Conservation (phyloP, 495 filamentous ascomycete genomes). For the Choiromyces venosus region DNA sequence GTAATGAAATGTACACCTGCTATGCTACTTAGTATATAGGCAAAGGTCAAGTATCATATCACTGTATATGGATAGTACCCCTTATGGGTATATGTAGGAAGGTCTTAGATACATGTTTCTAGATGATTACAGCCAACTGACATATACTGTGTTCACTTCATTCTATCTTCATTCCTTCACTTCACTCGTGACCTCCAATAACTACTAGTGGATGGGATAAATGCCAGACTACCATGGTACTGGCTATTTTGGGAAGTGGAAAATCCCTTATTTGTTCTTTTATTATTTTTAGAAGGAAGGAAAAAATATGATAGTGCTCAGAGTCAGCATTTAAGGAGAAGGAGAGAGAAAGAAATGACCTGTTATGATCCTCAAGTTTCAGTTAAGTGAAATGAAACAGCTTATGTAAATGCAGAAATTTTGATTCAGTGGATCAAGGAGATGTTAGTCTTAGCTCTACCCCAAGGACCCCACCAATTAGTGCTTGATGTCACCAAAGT, state of each 20-base stretch:
- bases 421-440: constrained; percentile 6
- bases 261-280: constrained; percentile 1
- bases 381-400: constrained; percentile 10
- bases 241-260: constrained; percentile 5
- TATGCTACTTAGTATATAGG: too few relatives aligned
- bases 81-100: too few relatives aligned
- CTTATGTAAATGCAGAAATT: constrained; percentile 1
- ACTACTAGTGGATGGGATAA: constrained; percentile 20
- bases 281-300: constrained; percentile 11
- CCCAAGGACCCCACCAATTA: background rate
- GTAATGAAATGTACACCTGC: too few relatives aligned
- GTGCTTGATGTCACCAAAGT: constrained; percentile 5
- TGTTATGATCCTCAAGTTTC: constrained; percentile 6
- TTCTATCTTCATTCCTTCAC: too few relatives aligned
- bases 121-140: too few relatives aligned
- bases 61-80: too few relatives aligned
- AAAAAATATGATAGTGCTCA: background rate
- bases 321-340: background rate
- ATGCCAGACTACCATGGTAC: constrained; percentile 13
- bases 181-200: too few relatives aligned
- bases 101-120: too few relatives aligned
- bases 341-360: background rate
- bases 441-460: constrained; percentile 7
- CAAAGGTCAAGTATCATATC: too few relatives aligned
- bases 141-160: too few relatives aligned